phyloP scores from a whole-genome alignment of 1,139 yeast species.

The Yamadazyma oceani region DNA sequence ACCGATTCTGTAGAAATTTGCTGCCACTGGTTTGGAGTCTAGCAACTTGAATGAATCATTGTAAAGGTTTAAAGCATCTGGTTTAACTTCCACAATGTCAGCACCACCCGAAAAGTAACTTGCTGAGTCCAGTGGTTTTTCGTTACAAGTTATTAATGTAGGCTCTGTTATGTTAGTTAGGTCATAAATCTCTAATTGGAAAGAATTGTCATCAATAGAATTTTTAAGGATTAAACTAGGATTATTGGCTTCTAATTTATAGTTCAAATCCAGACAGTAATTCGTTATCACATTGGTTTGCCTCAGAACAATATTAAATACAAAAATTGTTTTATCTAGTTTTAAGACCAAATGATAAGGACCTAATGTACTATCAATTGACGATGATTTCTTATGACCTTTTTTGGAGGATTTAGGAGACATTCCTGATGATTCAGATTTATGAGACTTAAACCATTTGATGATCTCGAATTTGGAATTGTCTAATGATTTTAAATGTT shows the following conservation, averaged over 20 bases:
- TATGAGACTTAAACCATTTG: constrained; percentile 19
- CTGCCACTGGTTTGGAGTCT: constrained; percentile 3
- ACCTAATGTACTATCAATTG: constrained; percentile 12
- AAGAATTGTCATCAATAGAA: constrained; percentile 7
- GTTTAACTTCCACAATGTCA: background rate
- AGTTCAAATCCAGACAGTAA: constrained; percentile 6
- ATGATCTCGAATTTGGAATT: constrained; percentile 15
- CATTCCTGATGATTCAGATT: too few species aligned
- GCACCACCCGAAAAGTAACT: too few species aligned
- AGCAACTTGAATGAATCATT: constrained; percentile 5
- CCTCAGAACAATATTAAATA: constrained; percentile 17
- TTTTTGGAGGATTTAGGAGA: too few species aligned
- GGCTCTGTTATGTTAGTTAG: constrained; percentile 7
- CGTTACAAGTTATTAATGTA: constrained; percentile 6
- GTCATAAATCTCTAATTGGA: constrained; percentile 12
- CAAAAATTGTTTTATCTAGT: constrained; percentile 14
- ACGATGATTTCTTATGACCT: constrained; percentile 5
- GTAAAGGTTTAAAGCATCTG: constrained; percentile 4
- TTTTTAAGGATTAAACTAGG: constrained; percentile 6
- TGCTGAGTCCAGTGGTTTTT: background rate
- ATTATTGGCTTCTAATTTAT: constrained; percentile 11
- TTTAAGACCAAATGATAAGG: constrained; percentile 16
- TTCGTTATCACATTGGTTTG: constrained; percentile 11
- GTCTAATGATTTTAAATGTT: constrained; percentile 10
- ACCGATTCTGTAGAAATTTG: constrained; percentile 10